Conservation (phyloP, 768 basidiomycete species). For the Mycena galopus region DNA sequence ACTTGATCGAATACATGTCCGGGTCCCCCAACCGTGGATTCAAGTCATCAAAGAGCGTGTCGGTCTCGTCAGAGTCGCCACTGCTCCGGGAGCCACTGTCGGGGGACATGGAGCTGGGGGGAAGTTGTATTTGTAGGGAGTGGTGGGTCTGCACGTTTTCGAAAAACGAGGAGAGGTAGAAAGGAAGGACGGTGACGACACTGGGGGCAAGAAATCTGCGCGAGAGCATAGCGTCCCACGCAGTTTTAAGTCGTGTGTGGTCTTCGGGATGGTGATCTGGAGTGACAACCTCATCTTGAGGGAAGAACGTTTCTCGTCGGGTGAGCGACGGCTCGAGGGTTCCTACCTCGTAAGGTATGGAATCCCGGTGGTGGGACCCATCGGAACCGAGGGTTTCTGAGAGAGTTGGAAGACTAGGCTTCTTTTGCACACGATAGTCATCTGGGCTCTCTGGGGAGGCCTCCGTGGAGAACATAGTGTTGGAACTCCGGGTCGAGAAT, state of each 20-base stretch:
- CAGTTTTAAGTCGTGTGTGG: constrained; percentile 69
- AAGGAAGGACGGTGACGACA: constrained; percentile 71
- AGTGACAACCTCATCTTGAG: constrained; percentile 29
- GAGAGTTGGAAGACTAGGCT: constrained; percentile 41
- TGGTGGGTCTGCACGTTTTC: constrained; percentile 61
- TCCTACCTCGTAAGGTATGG: constrained; percentile 32
- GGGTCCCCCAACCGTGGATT: constrained; percentile 30
- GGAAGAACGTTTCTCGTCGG: constrained; percentile 31
- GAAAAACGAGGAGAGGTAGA: constrained; percentile 74
- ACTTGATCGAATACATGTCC: constrained; percentile 35
- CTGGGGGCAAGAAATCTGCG: constrained; percentile 67
- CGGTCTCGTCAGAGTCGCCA: constrained; percentile 40
- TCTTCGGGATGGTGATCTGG: constrained; percentile 63
- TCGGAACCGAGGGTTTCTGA: constrained; percentile 37
- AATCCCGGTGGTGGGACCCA: constrained; percentile 29
- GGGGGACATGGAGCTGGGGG: constrained; percentile 21
- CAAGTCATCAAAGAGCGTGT: constrained; percentile 45
- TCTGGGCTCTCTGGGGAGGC: constrained; percentile 34
- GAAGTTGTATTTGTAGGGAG: constrained; percentile 28
- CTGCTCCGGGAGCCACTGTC: constrained; percentile 28
- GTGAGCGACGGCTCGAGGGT: constrained; percentile 35
- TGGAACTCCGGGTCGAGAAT: constrained; percentile 41
- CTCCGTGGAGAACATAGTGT: constrained; percentile 41
- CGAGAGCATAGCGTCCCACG: constrained; percentile 79
- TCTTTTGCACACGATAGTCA: constrained; percentile 39